Evolutionary conservation across 305 asterid species (phyloP).

Genomic region (Fraxinus baroniana): DNA sequence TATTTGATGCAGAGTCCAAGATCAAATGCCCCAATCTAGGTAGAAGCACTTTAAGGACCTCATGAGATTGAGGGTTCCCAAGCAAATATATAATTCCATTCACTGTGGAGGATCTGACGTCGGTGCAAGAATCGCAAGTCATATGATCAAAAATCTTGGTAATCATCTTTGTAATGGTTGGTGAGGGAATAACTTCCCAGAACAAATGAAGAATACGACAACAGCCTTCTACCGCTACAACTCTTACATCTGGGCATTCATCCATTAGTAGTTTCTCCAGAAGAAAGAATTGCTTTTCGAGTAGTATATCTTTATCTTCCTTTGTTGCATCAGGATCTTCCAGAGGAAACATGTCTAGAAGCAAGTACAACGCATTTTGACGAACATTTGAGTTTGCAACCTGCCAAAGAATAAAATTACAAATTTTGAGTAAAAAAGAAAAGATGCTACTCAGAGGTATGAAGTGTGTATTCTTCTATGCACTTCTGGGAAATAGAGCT

Average conservation of each 20-base stretch:
- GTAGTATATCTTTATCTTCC: conserved; percentile 73
- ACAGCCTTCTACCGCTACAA: conserved; percentile 95
- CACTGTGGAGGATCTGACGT: conserved; percentile 84
- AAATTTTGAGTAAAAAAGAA: background rate
- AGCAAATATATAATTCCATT: conserved; percentile 77
- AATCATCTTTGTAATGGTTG: conserved; percentile 68
- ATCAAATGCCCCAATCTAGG: conserved; percentile 82
- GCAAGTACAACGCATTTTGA: conserved; percentile 78
- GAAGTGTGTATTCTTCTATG: background rate
- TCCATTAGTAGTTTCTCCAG: conserved; percentile 81
- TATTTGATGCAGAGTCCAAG: conserved; percentile 55
- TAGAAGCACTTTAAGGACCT: conserved; percentile 88
- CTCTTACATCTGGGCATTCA: conserved; percentile 85
- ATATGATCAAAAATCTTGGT: conserved; percentile 66
- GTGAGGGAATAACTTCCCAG: conserved; percentile 94
- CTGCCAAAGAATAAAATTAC: conserved; percentile 40
- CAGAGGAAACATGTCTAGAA: conserved; percentile 86
- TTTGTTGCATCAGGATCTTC: conserved; percentile 91
- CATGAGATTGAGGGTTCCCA: conserved; percentile 91
- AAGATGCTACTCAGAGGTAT: conserved; percentile 11
- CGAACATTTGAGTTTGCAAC: conserved; percentile 95
- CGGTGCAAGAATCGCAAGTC: conserved; percentile 69
- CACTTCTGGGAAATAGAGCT: background rate
- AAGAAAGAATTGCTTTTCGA: conserved; percentile 78
- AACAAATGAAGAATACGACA: conserved; percentile 80